Evolutionary conservation across 1,284 basidiomycete species (phyloP).

Genomic region (Phylloporus sp.): DNA sequence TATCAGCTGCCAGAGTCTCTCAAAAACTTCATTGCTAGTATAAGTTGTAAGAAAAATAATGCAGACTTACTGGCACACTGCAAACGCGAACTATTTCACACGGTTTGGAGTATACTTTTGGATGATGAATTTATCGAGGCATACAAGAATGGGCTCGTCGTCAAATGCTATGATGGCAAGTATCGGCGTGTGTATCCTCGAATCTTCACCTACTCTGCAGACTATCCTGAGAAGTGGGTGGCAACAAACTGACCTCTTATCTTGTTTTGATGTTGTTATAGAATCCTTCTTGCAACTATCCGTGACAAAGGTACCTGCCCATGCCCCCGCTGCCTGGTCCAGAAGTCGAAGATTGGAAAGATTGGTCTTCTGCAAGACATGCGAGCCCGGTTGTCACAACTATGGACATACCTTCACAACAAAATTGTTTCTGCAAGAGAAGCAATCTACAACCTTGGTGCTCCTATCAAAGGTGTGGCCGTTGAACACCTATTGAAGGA

Average conservation of each 20-base stretch:
- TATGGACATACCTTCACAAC: conserved; percentile 11
- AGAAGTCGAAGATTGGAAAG: conserved; percentile 15
- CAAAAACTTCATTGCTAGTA: neutral
- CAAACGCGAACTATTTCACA: conserved; percentile 39
- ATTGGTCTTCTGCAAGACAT: conserved; percentile 3
- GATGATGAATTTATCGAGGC: conserved; percentile 37
- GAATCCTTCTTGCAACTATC: conserved; percentile 40
- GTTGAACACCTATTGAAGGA: conserved; percentile 10
- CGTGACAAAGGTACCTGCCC: conserved; percentile 36
- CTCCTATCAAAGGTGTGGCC: conserved; percentile 12
- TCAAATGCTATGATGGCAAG: conserved; percentile 35
- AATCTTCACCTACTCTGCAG: conserved; percentile 7
- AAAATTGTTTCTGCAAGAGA: conserved; percentile 12
- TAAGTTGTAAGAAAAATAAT: conserved; percentile 11
- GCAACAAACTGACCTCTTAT: neutral
- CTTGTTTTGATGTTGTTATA: conserved; percentile 5
- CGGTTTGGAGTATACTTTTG: conserved; percentile 34
- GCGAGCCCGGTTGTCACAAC: conserved; percentile 12
- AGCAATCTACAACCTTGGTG: conserved; percentile 27
- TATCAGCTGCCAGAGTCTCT: conserved; percentile 18
- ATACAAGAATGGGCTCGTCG: conserved; percentile 35
- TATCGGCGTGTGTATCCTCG: conserved; percentile 8
- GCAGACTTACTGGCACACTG: conserved; percentile 33
- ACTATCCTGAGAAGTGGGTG: conserved; percentile 11
- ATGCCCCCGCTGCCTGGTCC: conserved; percentile 40